Base-by-base conservation (phyloP, 2,329 filamentous ascomycete species). In the Whalleya microplaca region DNA sequence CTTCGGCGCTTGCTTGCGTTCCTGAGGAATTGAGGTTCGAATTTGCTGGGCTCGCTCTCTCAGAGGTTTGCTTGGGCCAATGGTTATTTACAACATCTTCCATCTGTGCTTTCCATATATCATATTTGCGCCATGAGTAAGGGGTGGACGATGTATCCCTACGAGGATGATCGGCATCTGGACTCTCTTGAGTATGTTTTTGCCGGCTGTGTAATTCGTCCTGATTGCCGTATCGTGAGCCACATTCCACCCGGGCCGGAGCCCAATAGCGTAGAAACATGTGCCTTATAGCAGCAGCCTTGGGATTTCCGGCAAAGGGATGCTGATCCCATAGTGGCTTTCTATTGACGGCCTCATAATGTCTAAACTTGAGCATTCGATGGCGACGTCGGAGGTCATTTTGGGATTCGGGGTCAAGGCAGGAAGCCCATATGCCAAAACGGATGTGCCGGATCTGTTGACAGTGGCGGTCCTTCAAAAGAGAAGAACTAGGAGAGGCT, bases 401-500 rank as follows among this genome's bases (percentile, higher is more conserved):
- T 41, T 75, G 73, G 19, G 72, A 70, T 18, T 78, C 73, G 14
- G 72, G 68, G 59, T 80, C 75, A 23, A 75, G 62, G 44, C 74
- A 75, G 27, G 72, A 75, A 7, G 76, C 73, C 77, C 80, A 83
- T 18, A 75, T 62, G 49, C 75, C 77, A 56, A 84, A 77, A 56
- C 80, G 78, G 58, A 84, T 82, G 37, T 66, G 66, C 37, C 84
- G 78, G 32, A 64, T 71, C 59, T 82, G 80, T 43, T 75, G 70
- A 18, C 63, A 67, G 46, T 69, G 69, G 32, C 64, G 63, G 18
- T 49, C 41, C 18, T 55, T 58, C 23, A 64, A 45, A 14, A 67
- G 45, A 32, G 67, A 64, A 21, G 62, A 44, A 23, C 46, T 49
- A 5, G 54, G 55, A 18, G 61, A 56, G n/a, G 56, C 60, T 14